A percentile compares a stretch with the other conserved stretches of the same genome.
Evolutionary conservation across 2,329 filamentous ascomycete genomes (phyloP).

Genomic region (Fusarium sambucinum): DNA sequence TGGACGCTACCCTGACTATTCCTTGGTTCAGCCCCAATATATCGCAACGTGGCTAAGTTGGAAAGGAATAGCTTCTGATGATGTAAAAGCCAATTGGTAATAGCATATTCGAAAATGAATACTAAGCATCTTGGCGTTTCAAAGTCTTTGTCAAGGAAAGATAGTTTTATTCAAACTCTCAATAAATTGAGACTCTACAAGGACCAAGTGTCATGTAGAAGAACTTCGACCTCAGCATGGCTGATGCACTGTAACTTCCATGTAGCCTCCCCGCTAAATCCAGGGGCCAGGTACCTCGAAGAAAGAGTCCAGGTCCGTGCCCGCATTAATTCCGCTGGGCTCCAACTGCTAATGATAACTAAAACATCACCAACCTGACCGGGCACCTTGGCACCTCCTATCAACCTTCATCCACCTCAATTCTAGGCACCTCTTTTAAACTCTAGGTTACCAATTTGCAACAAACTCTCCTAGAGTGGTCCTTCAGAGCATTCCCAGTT

Average conservation of each 20-base stretch:
- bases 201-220: constrained; percentile 6
- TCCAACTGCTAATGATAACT: constrained; percentile 32
- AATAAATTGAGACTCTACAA: neutral
- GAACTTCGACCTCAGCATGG: constrained; percentile 22
- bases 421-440: constrained; percentile 34
- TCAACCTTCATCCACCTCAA: constrained; percentile 26
- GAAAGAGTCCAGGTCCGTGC: constrained; percentile 16
- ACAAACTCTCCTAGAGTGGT: constrained; percentile 27
- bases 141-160: neutral
- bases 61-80: neutral
- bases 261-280: constrained; percentile 17
- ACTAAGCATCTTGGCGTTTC: neutral
- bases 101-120: neutral
- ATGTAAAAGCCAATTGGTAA: constrained; percentile 3
- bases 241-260: constrained; percentile 8
- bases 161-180: neutral
- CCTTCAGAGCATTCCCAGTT: neutral
- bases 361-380: constrained; percentile 40
- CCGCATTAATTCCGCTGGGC: constrained; percentile 43
- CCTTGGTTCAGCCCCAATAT: constrained; percentile 1
- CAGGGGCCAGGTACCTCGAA: constrained; percentile 36
- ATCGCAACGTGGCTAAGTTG: constrained; percentile 1
- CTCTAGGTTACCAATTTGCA: constrained; percentile 45
- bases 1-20: neutral
- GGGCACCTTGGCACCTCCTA: constrained; percentile 51